Evolutionary conservation across 768 basidiomycete species (phyloP), one percentile per base, ranked within the genome.

Genomic region (Cubamyces sp.): DNA sequence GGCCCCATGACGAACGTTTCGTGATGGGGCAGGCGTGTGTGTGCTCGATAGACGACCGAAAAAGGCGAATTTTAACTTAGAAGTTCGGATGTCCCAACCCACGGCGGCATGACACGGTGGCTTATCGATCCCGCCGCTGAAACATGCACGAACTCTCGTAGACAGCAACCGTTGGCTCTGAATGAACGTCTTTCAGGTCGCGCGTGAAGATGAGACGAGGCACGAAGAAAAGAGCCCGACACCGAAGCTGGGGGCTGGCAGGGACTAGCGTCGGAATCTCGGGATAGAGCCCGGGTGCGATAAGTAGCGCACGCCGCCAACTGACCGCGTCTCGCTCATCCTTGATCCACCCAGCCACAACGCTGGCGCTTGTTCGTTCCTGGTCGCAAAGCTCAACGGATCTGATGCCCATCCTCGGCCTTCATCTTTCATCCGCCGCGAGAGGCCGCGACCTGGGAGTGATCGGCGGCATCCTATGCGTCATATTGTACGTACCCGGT

Each of bases 331-430:
- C 26, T 37, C 30, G 19, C 46, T 47, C 54, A 37, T 37, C 28
- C 21, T 19, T 52, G 19, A 19, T 23, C 16, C 18, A 42, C 49
- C 25, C 55, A 57, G 61, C 55, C 61, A 62, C 61, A 57, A 62
- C n/a, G 61, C 41, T 16, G 49, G 49, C 61, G 61, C 61, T 53
- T 57, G 51, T 21, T 43, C 25, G 48, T 57, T 57, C 47, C 60
- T 54, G 60, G 53, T 48, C 8, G 52, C 40, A 28, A 41, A 11
- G 46, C 34, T 18, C 16, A 48, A 41, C 45, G 40, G 34, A 61
- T 60, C 59, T 54, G 26, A 46, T 40, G 25, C 18, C 16, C 39
- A 16, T 25, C 18, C 26, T 9, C 19, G 21, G 30, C 11, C 30
- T 18, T 16, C 18, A 39, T 28, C 23, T 42, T 39, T 40, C 57